These are phyloP conservation scores for Eimeria acervulina DNA, from an alignment of 169 alveolate genomes.

Conservation along the genomic window DNA sequence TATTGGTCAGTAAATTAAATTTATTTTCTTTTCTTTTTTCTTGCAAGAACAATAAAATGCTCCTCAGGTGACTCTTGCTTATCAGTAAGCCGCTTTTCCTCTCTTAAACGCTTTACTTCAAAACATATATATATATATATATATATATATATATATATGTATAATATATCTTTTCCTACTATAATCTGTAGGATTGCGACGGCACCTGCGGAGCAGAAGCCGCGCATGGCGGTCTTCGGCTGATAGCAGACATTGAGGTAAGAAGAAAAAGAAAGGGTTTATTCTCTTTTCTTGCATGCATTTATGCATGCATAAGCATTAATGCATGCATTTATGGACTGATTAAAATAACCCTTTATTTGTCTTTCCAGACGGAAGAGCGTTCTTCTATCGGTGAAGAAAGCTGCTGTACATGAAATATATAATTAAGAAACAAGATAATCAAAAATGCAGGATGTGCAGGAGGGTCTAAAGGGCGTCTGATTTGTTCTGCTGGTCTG, in stretches of 20 bases:
- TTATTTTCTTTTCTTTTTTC: neutral
- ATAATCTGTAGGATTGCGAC: conserved; percentile 60
- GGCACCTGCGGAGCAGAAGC: conserved; percentile 71
- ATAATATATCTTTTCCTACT: neutral
- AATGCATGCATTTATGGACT: neutral
- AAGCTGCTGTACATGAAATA: no score
- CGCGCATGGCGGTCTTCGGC: conserved; percentile 67
- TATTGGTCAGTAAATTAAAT: neutral
- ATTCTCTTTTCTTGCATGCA: neutral
- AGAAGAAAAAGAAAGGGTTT: no score
- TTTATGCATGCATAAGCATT: neutral
- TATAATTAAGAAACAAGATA: neutral
- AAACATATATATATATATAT: neutral
- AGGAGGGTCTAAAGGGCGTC: conserved; percentile 5
- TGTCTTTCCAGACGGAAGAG: neutral
- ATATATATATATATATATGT: no score
- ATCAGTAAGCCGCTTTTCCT: conserved; percentile 63
- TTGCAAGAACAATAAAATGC: neutral
- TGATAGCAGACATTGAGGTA: conserved; percentile 66
- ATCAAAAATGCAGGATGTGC: conserved; percentile 38
- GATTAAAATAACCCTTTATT: no score
- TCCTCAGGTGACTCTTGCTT: conserved; percentile 72
- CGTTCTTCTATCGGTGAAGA: no score
- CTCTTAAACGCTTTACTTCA: neutral
- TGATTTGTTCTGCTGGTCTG: conserved; percentile 60